Evolutionary conservation across 768 basidiomycete species (phyloP), one percentile per base, ranked within the genome.

Genomic region (Tephrocybe sp.): DNA sequence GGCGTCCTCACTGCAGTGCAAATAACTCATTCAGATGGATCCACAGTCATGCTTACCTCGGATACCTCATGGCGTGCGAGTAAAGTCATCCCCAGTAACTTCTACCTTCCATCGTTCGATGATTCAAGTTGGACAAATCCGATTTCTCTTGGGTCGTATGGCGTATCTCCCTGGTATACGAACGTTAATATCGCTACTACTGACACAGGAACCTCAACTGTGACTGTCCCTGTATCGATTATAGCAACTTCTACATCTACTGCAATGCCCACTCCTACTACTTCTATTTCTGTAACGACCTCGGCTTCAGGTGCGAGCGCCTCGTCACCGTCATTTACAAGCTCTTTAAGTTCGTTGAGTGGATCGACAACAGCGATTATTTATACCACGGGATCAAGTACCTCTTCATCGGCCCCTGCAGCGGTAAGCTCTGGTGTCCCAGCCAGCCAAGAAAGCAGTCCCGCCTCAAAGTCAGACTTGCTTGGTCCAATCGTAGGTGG

Each of bases 401-500:
- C 19, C 11, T 12, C 20, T 1, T 17, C 33, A 5, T 3, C 10
- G 10, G 26, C 4, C 26, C 7, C 26, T 26, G 7, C 26, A 3
- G 26, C 26, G 26, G 7, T 7, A 26, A 26, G 26, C 7, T 26
- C 26, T 26, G 26, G 26, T 4, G 7, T 7, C 7, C 26, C 26
- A 26, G 26, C 26, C 26, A 26, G 4, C 26, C 26, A 26, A 7
- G 26, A 26, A 3, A 26, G 4, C 3, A 26, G 4, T 26, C 3
- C 26, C 3, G 26, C 26, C 7, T 26, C 20, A 4, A 40, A 31
- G 13, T 35, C 48, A 13, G 41, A 19, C 17, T 16, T 31, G 4
- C 19, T 39, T 26, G 51, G 45, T 16, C 32, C 51, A 13, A 52
- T 52, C 17, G 45, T 42, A 8, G 51, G 51, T 14, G 51, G 51